A percentile compares a stretch with the other conserved stretches of the same genome.
These are phyloP conservation scores for Pleurozium schreberi DNA, from an alignment of 225 moss, liverwort and hornwort species.

Conservation along the genomic window DNA sequence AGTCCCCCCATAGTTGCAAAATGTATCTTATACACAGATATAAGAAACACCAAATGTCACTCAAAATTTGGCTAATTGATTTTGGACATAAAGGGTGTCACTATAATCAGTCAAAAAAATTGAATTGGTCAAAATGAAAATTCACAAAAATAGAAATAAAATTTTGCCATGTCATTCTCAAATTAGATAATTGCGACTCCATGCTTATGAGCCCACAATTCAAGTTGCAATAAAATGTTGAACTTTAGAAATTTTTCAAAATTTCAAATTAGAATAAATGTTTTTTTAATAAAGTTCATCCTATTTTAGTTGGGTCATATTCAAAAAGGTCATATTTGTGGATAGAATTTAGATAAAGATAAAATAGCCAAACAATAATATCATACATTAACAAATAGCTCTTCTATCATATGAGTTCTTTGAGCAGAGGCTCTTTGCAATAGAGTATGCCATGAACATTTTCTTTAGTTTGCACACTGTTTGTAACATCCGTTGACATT, in stretches of 20 bases:
- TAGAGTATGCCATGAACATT: neutral
- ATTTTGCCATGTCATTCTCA: neutral
- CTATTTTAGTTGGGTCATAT: neutral
- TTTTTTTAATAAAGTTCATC: neutral
- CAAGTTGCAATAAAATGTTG: neutral
- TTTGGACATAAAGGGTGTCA: too few relatives aligned
- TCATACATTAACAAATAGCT: neutral
- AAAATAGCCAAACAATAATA: neutral
- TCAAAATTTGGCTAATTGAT: too few relatives aligned
- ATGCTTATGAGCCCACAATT: neutral
- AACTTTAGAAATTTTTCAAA: neutral
- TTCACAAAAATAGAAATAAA: neutral
- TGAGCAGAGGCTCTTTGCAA: rapidly evolving
- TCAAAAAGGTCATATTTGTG: neutral
- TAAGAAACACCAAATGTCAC: too few relatives aligned
- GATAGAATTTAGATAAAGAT: neutral
- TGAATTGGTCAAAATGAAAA: too few relatives aligned
- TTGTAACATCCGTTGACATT: rapidly evolving
- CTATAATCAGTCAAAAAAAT: neutral
- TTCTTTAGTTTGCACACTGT: neutral
- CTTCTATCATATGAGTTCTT: neutral
- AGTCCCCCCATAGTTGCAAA: neutral
- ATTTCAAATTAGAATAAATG: neutral
- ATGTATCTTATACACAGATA: neutral
- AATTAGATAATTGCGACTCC: neutral